Evolutionary conservation across 169 alveolate species (phyloP).

Genomic region (Theileria annulata): DNA sequence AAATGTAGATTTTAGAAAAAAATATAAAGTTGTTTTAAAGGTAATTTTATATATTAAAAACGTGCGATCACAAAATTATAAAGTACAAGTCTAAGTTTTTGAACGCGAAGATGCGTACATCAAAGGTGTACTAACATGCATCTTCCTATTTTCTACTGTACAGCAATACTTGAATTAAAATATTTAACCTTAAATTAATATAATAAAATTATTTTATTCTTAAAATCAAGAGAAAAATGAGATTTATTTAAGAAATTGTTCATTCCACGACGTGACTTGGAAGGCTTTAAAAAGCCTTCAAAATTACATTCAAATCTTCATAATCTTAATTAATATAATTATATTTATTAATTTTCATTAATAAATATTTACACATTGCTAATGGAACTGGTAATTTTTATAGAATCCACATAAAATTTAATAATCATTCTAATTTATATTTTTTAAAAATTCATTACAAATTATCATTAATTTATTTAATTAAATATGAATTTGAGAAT

Average conservation of each 20-base stretch:
- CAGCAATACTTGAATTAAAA: not conserved
- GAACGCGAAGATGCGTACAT: not conserved
- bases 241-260: not conserved
- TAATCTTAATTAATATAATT: not conserved
- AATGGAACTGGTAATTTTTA: too few species aligned
- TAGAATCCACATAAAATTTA: too few species aligned
- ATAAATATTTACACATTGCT: not conserved
- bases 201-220: not conserved
- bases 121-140: slow-evolving; percentile 29
- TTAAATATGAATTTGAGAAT: too few species aligned
- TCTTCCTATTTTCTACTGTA: not conserved
- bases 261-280: not conserved
- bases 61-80: not conserved
- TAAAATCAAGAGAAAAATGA: too few species aligned
- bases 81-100: slow-evolving; percentile 3
- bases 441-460: too few species aligned
- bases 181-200: not conserved
- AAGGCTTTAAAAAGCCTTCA: not conserved
- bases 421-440: too few species aligned
- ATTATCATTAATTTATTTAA: too few species aligned
- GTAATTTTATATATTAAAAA: not conserved
- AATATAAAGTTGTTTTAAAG: too few species aligned
- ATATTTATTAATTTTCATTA: too few species aligned
- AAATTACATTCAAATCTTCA: not conserved
- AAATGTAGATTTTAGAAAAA: too few species aligned